phyloP scores from a whole-genome alignment of 345 rosid species.

The Erodium maritimum region DNA sequence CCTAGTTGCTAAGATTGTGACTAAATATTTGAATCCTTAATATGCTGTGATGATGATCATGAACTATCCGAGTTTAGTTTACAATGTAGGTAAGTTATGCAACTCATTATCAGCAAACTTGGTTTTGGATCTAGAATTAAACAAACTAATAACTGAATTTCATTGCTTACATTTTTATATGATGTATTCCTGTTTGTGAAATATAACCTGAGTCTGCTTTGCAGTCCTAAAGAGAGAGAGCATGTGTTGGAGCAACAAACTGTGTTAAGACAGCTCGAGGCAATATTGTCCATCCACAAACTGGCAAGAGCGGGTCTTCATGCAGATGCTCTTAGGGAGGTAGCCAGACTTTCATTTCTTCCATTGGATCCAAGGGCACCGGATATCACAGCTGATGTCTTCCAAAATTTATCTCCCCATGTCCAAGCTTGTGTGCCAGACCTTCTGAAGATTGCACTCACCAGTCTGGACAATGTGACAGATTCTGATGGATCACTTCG shows the following conservation, averaged over 20 bases:
- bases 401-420: conserved; percentile 66
- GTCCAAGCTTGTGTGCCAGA: conserved; percentile 88
- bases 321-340: conserved; percentile 82
- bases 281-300: conserved; percentile 68
- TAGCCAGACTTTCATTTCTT: conserved; percentile 82
- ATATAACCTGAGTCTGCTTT: conserved; percentile 5
- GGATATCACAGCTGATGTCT: conserved; percentile 33
- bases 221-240: conserved; percentile 74
- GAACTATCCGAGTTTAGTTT: too few relatives aligned
- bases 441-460: conserved; percentile 67
- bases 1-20: too few relatives aligned
- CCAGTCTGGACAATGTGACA: conserved; percentile 72
- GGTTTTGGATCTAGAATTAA: too few relatives aligned
- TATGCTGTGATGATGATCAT: too few relatives aligned
- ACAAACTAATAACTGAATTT: too few relatives aligned
- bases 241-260: conserved; percentile 78
- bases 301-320: conserved; percentile 51
- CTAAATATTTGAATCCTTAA: too few relatives aligned
- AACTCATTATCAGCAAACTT: too few relatives aligned
- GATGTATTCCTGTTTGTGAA: too few relatives aligned
- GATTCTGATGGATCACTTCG: conserved; percentile 88
- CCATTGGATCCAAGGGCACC: conserved; percentile 79
- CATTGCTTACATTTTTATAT: too few relatives aligned
- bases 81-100: too few relatives aligned
- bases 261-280: conserved; percentile 91